Percentiles rank a stretch among this genome's conserved stretches.
These are phyloP conservation scores for Colletotrichum coccodes DNA, from an alignment of 2,329 filamentous ascomycete species.

Conservation along the genomic window DNA sequence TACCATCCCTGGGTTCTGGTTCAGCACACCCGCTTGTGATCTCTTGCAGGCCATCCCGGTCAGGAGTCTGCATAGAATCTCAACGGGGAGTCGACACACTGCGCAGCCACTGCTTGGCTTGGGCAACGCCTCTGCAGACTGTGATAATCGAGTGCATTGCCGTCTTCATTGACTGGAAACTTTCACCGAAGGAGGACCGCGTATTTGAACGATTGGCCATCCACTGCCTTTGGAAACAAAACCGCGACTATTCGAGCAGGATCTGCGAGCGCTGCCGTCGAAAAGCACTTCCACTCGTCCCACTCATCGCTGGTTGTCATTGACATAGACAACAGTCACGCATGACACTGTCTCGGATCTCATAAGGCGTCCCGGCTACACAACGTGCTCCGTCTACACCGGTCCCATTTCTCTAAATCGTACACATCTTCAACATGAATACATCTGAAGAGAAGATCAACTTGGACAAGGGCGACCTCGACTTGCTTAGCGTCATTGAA, in stretches of 20 bases:
- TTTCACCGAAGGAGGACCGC: neutral
- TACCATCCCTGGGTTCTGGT: neutral
- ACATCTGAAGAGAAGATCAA: constrained; percentile 1
- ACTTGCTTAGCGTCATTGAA: constrained; percentile 71
- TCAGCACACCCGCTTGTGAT: neutral
- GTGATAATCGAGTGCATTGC: neutral
- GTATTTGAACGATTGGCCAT: neutral
- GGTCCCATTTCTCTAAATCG: neutral
- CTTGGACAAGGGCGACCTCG: constrained; percentile 50
- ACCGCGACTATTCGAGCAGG: neutral
- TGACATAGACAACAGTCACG: neutral
- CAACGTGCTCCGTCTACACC: neutral
- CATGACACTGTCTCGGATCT: neutral
- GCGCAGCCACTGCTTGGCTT: neutral
- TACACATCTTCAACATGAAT: neutral
- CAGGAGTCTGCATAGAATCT: constrained; percentile 13
- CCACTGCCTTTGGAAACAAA: neutral
- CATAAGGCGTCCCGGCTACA: neutral
- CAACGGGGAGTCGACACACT: neutral
- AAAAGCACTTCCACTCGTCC: neutral
- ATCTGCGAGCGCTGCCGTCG: neutral
- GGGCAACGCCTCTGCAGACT: neutral
- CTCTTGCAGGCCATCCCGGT: constrained; percentile 14
- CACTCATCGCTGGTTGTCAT: neutral
- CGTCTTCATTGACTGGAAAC: neutral